Conservation (phyloP, 352 stramenopile species). For the Achlya hypogyna region DNA sequence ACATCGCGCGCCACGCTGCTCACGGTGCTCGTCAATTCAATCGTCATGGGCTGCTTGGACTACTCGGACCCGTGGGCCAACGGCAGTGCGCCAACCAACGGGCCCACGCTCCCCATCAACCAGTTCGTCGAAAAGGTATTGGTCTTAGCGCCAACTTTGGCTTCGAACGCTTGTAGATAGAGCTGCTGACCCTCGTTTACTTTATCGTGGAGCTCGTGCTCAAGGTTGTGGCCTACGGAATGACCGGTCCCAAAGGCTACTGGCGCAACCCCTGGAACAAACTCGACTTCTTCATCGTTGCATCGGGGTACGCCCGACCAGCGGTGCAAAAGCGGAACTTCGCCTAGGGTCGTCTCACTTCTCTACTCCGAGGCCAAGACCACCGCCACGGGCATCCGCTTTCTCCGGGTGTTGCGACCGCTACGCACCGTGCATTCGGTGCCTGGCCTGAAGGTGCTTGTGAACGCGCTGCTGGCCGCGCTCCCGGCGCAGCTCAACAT, state of each 20-base stretch:
- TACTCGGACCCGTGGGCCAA: constrained; percentile 57
- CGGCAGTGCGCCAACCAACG: constrained; percentile 33
- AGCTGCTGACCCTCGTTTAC: background rate
- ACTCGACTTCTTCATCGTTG: constrained; percentile 89
- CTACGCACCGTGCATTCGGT: constrained; percentile 58
- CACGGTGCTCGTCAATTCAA: constrained; percentile 76
- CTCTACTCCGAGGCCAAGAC: background rate
- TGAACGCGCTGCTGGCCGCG: constrained; percentile 56
- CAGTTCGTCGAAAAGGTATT: constrained; percentile 21
- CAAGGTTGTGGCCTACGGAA: constrained; percentile 84
- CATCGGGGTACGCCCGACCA: constrained; percentile 51
- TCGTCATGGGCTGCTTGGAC: constrained; percentile 77
- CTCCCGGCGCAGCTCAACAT: constrained; percentile 82
- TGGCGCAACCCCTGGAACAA: constrained; percentile 84
- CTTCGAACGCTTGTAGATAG: background rate
- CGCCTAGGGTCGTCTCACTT: background rate
- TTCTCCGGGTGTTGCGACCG: constrained; percentile 81
- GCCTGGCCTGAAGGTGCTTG: constrained; percentile 12
- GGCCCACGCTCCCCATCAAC: constrained; percentile 25
- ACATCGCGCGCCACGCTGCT: constrained; percentile 81
- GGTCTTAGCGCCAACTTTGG: background rate
- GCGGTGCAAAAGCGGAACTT: background rate
- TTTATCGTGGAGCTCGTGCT: constrained; percentile 82
- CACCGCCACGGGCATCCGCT: constrained; percentile 38
- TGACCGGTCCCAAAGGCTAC: constrained; percentile 52